phyloP scores from a whole-genome alignment of 164 flowering plant species.

The Cinnamomum micranthum region DNA sequence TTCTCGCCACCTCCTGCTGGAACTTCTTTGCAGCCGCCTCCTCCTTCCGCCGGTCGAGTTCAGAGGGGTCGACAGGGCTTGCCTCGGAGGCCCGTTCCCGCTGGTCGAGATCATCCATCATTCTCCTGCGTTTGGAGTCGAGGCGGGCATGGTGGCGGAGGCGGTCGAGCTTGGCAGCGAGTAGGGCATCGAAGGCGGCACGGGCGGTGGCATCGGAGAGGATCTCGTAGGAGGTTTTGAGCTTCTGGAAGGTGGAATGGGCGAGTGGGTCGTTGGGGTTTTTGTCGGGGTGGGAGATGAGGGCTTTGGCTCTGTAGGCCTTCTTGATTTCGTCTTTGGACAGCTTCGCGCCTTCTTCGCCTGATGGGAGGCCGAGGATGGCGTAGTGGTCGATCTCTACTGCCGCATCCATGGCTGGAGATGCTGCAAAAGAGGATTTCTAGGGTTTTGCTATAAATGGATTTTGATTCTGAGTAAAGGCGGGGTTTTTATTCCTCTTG shows the following conservation, averaged over 20 bases:
- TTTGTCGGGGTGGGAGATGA: constrained; percentile 80
- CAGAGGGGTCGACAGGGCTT: constrained; percentile 15
- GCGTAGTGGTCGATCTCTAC: constrained; percentile 59
- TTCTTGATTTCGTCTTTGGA: constrained; percentile 57
- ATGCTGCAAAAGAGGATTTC: too few relatives aligned
- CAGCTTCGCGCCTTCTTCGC: constrained; percentile 76
- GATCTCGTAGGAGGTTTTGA: constrained; percentile 64
- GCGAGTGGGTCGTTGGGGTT: constrained; percentile 74
- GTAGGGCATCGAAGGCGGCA: constrained; percentile 66
- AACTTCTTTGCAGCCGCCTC: constrained; percentile 56
- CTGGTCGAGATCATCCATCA: constrained; percentile 77
- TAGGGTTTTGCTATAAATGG: too few relatives aligned
- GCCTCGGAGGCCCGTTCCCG: constrained; percentile 61
- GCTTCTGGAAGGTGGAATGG: constrained; percentile 50
- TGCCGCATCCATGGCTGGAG: constrained; percentile 20
- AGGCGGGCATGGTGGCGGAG: constrained; percentile 33
- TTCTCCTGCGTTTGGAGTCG: constrained; percentile 54
- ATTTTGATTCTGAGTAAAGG: too few relatives aligned
- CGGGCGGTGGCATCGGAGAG: constrained; percentile 70
- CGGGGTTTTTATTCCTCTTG: too few relatives aligned
- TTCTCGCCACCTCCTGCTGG: constrained; percentile 62
- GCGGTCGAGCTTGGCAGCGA: constrained; percentile 48
- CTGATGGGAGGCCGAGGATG: constrained; percentile 75
- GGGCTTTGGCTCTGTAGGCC: constrained; percentile 69
- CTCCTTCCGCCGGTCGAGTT: constrained; percentile 48